Base-by-base conservation (phyloP, 148 eudicot species). In the Limonium bicolor region DNA sequence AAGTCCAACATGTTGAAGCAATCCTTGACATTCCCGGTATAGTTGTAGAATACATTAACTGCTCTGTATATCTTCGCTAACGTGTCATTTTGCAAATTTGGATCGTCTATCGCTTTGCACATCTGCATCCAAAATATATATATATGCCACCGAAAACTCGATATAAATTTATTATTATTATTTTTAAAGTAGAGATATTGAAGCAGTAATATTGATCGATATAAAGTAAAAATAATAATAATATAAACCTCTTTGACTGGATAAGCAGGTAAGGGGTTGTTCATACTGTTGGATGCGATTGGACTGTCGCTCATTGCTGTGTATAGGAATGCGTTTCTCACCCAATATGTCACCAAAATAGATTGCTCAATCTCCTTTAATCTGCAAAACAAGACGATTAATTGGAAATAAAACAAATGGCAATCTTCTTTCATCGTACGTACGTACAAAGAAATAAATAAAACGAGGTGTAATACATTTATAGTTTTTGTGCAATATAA, bases 301-400 rank as follows among this genome's bases (percentile, higher is more conserved):
- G 96, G 96, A 58, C 83, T 82, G 66, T 88, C 63, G 35, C 61
- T 86, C 96, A 83, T 88, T 11, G 90, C 94, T 62, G 83, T 64
- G 64, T 76, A 83, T 40, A 86, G 77, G 67, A 82, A 88, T 46
- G 94, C 96, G 24, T 86, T 69, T 2, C 69, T 72, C 53, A 84
- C 46, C 96, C 96, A 88, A 45, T 74, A 47, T 40, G 65, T 60
- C 41, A 88, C 8, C 8, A n/a, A 30, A n/a, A n/a, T n/a, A n/a
- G n/a, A n/a, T n/a, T n/a, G n/a, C n/a, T n/a, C n/a, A n/a, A n/a
- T n/a, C n/a, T n/a, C n/a, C n/a, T n/a, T n/a, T n/a, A n/a, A n/a
- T n/a, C n/a, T n/a, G n/a, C n/a, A n/a, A n/a, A n/a, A n/a, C n/a
- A n/a, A n/a, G n/a, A n/a, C n/a, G n/a, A n/a, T n/a, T n/a, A n/a